Evolutionary conservation across 73 alveolate species (phyloP), one percentile per base, ranked within the genome.

Genomic region (Paramecium tetraurelia): DNA sequence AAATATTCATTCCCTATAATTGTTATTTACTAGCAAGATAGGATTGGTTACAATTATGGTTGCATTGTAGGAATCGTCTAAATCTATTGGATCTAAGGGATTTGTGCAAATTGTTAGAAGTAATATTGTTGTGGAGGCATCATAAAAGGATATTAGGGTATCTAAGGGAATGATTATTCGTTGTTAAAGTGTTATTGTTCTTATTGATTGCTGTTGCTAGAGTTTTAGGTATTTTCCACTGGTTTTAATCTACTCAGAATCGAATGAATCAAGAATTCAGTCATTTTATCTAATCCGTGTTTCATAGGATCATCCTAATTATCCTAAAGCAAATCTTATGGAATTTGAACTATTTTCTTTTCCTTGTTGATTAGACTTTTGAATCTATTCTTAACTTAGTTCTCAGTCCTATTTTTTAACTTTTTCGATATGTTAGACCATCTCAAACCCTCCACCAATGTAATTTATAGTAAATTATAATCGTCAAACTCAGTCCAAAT

Each of bases 391-490:
- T 89, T 89, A 24, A 89, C 94, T 24, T 77, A 57, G 41, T 89
- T 89, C 59, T 89, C 94, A 58, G 94, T 89, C 50, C 94, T 68
- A 46, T 89, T 89, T 20, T 83, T 89, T 21, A 89, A 48, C 48
- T 83, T 89, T 53, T 89, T 89, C n/a, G 94, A 84, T 43, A 89
- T 70, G 27, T 63, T 89, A 9, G 94, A 89, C 94, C 94, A 89
- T 41, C 90, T 80, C 33, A 80, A 46, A 11, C 90, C 90, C 21
- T 80, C 90, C 2, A 24, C 46, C 3, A 80, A 48, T 33, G 90
- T 27, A 18, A 20, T 20, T 27, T 41, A 18, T 27, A 80, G 10
- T 14, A 80, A 80, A 11, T 40, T 41, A 12, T 31, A 31, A 48
- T 80, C 90, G 27, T 80, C 90, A 24, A 20, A 14, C 16, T 80